Evolutionary conservation across 495 filamentous ascomycete species (phyloP).

Genomic region (Aspergillus diversus): DNA sequence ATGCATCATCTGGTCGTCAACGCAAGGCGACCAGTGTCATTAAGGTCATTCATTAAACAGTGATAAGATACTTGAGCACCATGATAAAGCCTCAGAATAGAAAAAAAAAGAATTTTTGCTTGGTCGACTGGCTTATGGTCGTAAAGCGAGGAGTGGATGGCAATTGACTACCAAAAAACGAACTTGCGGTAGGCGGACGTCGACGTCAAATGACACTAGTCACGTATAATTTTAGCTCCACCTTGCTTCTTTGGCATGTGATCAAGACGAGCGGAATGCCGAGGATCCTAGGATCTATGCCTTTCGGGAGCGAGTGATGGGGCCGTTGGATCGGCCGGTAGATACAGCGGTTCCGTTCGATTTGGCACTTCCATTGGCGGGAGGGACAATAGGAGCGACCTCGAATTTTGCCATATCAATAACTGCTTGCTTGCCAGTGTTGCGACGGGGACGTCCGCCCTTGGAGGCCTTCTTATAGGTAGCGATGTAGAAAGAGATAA

Average conservation of each 20-base stretch:
- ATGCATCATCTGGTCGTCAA: conserved; percentile 35
- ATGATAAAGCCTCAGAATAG: conserved; percentile 17
- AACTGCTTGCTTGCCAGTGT: conserved; percentile 55
- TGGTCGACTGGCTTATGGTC: background rate
- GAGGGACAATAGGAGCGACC: conserved; percentile 37
- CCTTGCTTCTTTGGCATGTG: background rate
- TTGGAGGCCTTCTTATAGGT: conserved; percentile 91
- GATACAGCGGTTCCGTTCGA: conserved; percentile 40
- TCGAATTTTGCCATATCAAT: conserved; percentile 60
- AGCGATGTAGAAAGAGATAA: conserved; percentile 98
- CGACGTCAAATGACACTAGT: background rate
- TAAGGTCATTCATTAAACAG: conserved; percentile 52
- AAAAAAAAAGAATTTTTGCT: conserved; percentile 5
- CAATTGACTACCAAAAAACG: background rate
- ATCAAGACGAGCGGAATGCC: background rate
- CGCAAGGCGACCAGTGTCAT: conserved; percentile 42
- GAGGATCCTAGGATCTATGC: conserved; percentile 35
- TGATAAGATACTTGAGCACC: conserved; percentile 32
- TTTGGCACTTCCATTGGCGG: conserved; percentile 32
- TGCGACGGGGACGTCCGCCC: conserved; percentile 53
- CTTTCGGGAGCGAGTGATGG: conserved; percentile 54
- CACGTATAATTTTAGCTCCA: background rate
- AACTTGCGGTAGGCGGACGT: background rate
- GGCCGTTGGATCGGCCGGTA: conserved; percentile 47
- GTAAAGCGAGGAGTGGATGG: background rate